Conservation (phyloP, 768 basidiomycete genomes). For the Punctularia strigosozonata region DNA sequence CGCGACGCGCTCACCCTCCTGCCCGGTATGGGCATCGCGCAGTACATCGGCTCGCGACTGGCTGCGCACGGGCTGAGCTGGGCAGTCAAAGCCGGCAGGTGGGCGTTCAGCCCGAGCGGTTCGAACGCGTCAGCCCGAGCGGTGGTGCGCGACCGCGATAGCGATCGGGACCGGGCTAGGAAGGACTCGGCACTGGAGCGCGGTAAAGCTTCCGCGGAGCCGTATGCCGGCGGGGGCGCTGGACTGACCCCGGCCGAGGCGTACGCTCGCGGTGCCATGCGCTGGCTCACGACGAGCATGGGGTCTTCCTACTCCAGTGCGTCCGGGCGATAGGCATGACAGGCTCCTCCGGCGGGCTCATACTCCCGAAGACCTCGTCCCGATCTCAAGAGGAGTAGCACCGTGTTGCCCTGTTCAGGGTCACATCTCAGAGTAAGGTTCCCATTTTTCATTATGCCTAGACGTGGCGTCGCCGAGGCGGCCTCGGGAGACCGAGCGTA, state of each 20-base stretch:
- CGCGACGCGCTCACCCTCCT: slow-evolving; percentile 65
- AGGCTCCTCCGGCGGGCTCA: no score
- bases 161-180: slow-evolving; percentile 6
- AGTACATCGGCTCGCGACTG: slow-evolving; percentile 59
- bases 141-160: slow-evolving; percentile 9
- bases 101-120: slow-evolving; percentile 4
- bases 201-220: neutral
- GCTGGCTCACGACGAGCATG: no score
- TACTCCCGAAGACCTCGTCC: no score
- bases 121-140: slow-evolving; percentile 5
- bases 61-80: slow-evolving; percentile 47
- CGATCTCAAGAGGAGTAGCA: no score
- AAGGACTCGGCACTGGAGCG: neutral
- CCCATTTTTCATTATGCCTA: no score
- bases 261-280: slow-evolving; percentile 1
- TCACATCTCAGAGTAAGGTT: no score
- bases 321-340: no score
- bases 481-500: no score
- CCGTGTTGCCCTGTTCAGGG: no score
- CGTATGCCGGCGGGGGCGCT: slow-evolving; percentile 6
- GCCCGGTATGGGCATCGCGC: slow-evolving; percentile 53
- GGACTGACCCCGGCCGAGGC: slow-evolving; percentile 7
- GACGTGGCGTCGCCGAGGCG: no score
- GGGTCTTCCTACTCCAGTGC: no score
- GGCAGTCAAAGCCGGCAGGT: slow-evolving; percentile 28